Conservation (phyloP, 2,329 filamentous ascomycete genomes). For the Aspergillus sp. region DNA sequence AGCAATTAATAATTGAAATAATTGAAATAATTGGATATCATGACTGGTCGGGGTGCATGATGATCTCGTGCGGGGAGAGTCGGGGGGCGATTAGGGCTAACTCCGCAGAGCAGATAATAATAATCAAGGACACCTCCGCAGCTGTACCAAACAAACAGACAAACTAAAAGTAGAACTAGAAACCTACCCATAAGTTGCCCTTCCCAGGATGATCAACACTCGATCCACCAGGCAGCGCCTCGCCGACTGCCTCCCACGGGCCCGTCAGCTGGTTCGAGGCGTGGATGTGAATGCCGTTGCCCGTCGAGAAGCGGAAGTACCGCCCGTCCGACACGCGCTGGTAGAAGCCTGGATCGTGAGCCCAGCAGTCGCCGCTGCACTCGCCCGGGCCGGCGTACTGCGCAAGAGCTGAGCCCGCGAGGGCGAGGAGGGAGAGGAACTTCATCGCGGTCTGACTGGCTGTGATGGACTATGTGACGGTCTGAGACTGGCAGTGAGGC, state of each 20-base stretch:
- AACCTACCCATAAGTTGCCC: slow-evolving; percentile 50
- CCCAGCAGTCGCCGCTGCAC: slow-evolving; percentile 35
- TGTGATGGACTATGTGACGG: no score
- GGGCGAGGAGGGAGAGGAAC: slow-evolving; percentile 18
- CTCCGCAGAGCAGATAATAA: neutral
- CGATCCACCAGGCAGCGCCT: slow-evolving; percentile 46
- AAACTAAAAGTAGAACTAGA: neutral
- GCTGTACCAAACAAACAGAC: neutral
- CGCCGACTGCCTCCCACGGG: slow-evolving; percentile 51
- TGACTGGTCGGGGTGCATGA: neutral
- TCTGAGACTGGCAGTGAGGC: no score
- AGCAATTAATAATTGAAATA: neutral
- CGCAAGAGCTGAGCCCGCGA: neutral
- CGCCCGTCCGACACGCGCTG: slow-evolving; percentile 49
- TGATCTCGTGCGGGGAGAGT: neutral
- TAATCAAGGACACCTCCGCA: neutral
- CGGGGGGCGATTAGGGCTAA: neutral
- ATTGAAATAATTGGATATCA: neutral
- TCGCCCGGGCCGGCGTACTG: slow-evolving; percentile 29
- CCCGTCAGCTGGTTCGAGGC: slow-evolving; percentile 48
- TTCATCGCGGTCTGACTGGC: neutral
- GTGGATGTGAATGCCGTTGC: slow-evolving; percentile 50
- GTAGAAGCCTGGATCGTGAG: slow-evolving; percentile 53
- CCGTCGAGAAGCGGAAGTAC: slow-evolving; percentile 56
- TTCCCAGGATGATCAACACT: slow-evolving; percentile 46